A percentile compares a stretch with the other conserved stretches of the same genome.
These are phyloP conservation scores for Aspergillus unguis DNA, from an alignment of 2,329 filamentous ascomycete species.

Conservation along the genomic window DNA sequence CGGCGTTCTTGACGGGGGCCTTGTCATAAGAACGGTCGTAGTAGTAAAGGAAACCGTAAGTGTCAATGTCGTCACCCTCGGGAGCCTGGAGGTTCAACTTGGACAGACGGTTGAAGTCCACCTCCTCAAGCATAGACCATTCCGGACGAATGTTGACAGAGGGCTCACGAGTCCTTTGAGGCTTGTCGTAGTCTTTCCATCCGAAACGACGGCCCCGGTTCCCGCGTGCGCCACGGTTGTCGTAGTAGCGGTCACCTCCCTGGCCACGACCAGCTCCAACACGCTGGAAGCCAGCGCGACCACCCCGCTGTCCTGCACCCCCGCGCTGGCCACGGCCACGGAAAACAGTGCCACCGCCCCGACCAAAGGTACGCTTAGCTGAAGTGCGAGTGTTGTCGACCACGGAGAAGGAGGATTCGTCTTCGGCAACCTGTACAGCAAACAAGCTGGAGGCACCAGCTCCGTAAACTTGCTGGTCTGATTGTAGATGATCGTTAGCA, in stretches of 20 bases:
- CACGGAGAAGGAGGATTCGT: slow-evolving; percentile 96
- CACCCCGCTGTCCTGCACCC: slow-evolving; percentile 65
- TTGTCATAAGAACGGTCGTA: slow-evolving; percentile 97
- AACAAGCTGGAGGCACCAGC: slow-evolving; percentile 83
- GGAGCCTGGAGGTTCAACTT: slow-evolving; percentile 96
- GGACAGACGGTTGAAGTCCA: slow-evolving; percentile 90
- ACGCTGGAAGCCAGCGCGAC: slow-evolving; percentile 70
- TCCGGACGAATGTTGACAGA: slow-evolving; percentile 95
- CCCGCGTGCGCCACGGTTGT: slow-evolving; percentile 67
- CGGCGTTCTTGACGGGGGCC: slow-evolving; percentile 79
- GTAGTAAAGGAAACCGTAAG: slow-evolving; percentile 96
- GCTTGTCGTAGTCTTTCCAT: slow-evolving; percentile 99
- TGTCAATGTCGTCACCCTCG: slow-evolving; percentile 90
- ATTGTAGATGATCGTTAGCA: not conserved
- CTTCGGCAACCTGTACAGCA: slow-evolving; percentile 85
- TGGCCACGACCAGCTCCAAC: slow-evolving; percentile 67
- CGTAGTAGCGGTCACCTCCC: slow-evolving; percentile 63
- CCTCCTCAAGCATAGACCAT: slow-evolving; percentile 95
- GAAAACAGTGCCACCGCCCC: slow-evolving; percentile 86
- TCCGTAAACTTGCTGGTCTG: slow-evolving; percentile 96
- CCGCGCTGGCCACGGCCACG: slow-evolving; percentile 74
- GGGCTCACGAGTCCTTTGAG: slow-evolving; percentile 89
- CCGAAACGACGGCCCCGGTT: slow-evolving; percentile 81
- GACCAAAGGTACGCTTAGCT: slow-evolving; percentile 75
- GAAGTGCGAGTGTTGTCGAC: slow-evolving; percentile 92